Conservation (phyloP, 1,139 yeast species). For the Diutina catenulata region DNA sequence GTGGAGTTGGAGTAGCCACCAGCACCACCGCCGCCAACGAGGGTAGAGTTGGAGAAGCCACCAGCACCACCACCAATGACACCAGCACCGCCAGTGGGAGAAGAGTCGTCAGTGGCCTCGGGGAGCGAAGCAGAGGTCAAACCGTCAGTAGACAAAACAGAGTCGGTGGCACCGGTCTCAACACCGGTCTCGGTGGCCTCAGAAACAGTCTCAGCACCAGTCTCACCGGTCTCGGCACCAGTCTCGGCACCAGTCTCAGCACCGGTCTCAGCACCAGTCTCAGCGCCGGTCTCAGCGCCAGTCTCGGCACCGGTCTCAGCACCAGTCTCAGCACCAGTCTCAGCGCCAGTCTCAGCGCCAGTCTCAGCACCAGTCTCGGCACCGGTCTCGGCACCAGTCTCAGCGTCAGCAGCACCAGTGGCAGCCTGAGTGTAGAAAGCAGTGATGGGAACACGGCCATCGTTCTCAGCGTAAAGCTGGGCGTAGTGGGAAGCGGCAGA, state of each 20-base stretch:
- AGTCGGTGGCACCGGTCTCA: constrained; percentile 1
- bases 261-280: constrained; percentile 1
- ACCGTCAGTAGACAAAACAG: not conserved
- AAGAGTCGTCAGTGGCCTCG: not conserved
- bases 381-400: not conserved
- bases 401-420: not conserved
- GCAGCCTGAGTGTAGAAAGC: not conserved
- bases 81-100: not conserved
- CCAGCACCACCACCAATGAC: too few species aligned
- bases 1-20: not conserved
- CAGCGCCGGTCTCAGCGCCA: not conserved
- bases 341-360: not conserved
- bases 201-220: not conserved
- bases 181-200: not conserved
- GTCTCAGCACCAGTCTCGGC: not conserved
- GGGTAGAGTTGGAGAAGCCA: too few species aligned
- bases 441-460: constrained; percentile 3
- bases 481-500: not conserved
- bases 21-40: too few species aligned
- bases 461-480: not conserved
- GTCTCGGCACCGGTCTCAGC: not conserved
- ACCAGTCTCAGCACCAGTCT: not conserved
- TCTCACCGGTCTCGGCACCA: not conserved
- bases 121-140: not conserved
- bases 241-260: not conserved